phyloP scores from a whole-genome alignment of 2,329 filamentous ascomycete species.

The Apiospora sp. region DNA sequence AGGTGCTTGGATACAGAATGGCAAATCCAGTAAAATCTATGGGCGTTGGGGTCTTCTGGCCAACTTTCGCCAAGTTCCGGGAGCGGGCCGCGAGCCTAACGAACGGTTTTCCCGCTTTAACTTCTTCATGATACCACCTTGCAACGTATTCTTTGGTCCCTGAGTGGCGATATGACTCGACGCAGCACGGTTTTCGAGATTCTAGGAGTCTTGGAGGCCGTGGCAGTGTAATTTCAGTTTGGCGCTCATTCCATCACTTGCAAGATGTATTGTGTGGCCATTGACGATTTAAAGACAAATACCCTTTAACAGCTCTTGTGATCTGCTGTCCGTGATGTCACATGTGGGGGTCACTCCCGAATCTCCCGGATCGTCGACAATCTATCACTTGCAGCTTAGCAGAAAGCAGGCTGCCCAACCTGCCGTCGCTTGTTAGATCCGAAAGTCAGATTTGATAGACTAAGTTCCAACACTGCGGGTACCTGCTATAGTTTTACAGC shows the following conservation, averaged over 20 bases:
- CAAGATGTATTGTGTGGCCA: not conserved
- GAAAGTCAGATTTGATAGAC: not conserved
- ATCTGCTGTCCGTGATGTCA: not conserved
- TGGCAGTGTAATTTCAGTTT: not conserved
- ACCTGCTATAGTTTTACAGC: not conserved
- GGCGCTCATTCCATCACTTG: not conserved
- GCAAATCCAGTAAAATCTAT: not conserved
- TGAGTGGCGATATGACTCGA: not conserved
- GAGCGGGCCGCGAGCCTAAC: constrained; percentile 14
- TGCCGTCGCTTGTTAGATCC: not conserved
- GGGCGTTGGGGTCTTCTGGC: not conserved
- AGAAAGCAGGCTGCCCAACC: not conserved
- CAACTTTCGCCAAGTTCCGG: constrained; percentile 1
- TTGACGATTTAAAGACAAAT: not conserved
- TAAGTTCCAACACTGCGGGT: not conserved
- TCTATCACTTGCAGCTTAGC: not conserved
- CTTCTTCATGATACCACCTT: not conserved
- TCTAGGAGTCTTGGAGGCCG: not conserved
- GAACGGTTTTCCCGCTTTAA: not conserved
- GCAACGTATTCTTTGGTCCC: not conserved
- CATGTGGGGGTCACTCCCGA: not conserved
- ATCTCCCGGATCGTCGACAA: not conserved
- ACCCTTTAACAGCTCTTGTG: not conserved
- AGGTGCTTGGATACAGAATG: not conserved
- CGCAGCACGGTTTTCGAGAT: not conserved